phyloP scores from a whole-genome alignment of 2,329 filamentous ascomycete genomes.

The Aspergillus thermomutatus region DNA sequence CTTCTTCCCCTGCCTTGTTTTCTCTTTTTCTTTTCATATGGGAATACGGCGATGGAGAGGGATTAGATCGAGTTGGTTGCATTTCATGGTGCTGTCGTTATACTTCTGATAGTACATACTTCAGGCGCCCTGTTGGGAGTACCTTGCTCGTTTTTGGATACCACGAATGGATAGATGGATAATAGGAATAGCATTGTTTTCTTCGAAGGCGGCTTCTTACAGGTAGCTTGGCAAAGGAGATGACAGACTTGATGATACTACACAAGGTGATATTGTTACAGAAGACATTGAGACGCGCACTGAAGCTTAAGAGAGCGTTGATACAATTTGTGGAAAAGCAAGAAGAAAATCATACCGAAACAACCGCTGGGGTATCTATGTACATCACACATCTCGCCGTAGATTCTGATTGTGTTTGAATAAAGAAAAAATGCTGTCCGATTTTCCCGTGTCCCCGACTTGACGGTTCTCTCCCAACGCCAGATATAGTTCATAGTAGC shows the following conservation, averaged over 20 bases:
- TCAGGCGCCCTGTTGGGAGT: background rate
- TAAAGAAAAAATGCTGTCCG: background rate
- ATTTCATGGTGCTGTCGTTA: background rate
- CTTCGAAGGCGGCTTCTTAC: background rate
- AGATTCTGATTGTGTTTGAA: background rate
- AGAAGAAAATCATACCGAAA: background rate
- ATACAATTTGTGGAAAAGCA: background rate
- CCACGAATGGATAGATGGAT: background rate
- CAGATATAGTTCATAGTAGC: background rate
- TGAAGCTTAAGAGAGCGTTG: background rate
- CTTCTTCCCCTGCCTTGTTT: background rate
- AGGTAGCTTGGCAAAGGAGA: too few relatives aligned
- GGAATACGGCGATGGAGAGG: background rate
- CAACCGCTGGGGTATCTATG: constrained; percentile 21
- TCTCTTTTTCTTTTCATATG: background rate
- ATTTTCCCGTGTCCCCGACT: background rate
- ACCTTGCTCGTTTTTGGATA: background rate
- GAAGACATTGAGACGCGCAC: background rate
- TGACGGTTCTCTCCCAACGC: background rate
- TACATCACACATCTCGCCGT: constrained; percentile 9
- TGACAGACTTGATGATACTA: background rate
- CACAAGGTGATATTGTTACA: background rate
- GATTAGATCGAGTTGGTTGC: background rate
- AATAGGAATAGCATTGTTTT: background rate
- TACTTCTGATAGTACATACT: background rate